Conservation (phyloP, 345 rosid species). For the Litchi chinensis region DNA sequence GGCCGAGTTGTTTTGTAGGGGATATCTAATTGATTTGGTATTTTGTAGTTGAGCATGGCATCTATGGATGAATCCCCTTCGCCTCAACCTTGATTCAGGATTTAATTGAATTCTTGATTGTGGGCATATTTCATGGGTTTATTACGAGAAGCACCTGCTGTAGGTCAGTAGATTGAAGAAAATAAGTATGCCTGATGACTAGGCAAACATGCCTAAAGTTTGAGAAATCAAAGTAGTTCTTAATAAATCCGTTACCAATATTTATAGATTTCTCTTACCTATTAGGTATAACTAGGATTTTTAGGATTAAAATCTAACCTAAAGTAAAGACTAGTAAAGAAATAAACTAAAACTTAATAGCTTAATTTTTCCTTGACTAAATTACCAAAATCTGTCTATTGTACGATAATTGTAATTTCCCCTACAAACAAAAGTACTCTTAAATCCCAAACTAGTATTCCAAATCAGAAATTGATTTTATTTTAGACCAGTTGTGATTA, state of each 20-base stretch:
- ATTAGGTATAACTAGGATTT: too few relatives aligned
- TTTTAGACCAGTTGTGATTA: too few relatives aligned
- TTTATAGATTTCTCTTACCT: background rate
- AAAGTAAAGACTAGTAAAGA: too few relatives aligned
- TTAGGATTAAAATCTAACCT: too few relatives aligned
- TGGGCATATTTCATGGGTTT: background rate
- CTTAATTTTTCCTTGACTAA: too few relatives aligned
- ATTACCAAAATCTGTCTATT: too few relatives aligned
- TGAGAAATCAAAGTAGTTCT: background rate
- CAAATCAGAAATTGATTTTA: too few relatives aligned
- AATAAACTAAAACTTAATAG: too few relatives aligned
- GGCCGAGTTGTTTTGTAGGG: background rate
- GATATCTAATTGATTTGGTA: background rate
- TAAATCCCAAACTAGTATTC: too few relatives aligned
- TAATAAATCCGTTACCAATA: too few relatives aligned
- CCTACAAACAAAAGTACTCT: too few relatives aligned
- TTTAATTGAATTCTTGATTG: background rate
- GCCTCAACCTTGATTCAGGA: background rate
- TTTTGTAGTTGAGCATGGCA: background rate
- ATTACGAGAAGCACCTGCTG: background rate
- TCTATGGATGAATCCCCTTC: background rate
- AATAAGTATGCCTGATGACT: background rate
- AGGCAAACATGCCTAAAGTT: background rate
- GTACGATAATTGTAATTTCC: too few relatives aligned
- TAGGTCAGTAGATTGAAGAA: constrained; percentile 1